Base-by-base conservation (phyloP, 2,329 filamentous ascomycete genomes). In the Cytospora paraplurivora region DNA sequence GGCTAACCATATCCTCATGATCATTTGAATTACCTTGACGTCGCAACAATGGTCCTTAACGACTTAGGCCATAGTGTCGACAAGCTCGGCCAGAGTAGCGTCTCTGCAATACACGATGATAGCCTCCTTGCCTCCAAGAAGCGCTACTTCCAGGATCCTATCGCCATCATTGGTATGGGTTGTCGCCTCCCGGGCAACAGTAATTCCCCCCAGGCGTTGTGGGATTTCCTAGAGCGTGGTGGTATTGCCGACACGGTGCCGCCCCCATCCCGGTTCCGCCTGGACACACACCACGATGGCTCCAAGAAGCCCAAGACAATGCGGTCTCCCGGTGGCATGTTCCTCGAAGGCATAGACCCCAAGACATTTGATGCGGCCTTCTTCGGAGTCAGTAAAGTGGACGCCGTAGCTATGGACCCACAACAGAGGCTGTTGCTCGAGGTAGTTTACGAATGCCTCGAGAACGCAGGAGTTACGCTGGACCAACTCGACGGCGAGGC, bases 91-190 rank as follows among this genome's bases (percentile, higher is more conserved):
- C 34, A 11, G 11, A 35, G 34, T 35, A 35, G 34, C 34, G 34
- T 6, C 34, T 35, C 34, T 6, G 34, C 34, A 35, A 35, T 35
- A 35, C 34, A 35, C 34, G 7, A 35, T 35, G 34, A 35, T 11
- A 35, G 11, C 34, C 34, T 35, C 34, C 34, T 35, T n/a, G n/a
- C n/a, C n/a, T 11, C 34, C 11, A 35, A 35, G 34, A 44, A 44
- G 38, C 38, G 38, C n/a, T 17, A 44, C 11, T 58, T 69, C 57
- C 52, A 59, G 17, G 74, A 69, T 49, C 76, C 77, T 17, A 73
- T 81, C 34, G 80, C 78, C 19, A 72, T 82, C n/a, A 70, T 82
- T 17, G 78, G 78, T 35, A 71, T 76, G 11, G 76, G 72, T 3
- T 81, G 78, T 67, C 74, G 79, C 1, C 75, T 81, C 2, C 77